phyloP scores from a whole-genome alignment of 805 yeast genomes.

The Hanseniaspora clermontiae region DNA sequence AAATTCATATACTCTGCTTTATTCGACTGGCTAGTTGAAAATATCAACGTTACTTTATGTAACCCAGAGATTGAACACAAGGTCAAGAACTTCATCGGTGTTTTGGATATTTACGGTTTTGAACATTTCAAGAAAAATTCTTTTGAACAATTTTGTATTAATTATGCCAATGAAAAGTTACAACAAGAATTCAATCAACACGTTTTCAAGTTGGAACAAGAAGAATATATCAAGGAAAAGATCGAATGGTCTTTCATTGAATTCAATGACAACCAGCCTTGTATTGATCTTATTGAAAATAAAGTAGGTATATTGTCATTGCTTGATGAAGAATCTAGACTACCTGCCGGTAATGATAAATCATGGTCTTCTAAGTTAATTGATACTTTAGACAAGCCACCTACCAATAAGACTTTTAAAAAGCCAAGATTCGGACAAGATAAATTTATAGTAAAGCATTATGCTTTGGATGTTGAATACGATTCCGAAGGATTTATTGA shows the following conservation, averaged over 20 bases:
- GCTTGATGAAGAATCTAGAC: constrained; percentile 86
- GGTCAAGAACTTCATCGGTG: constrained; percentile 76
- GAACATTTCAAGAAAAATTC: constrained; percentile 91
- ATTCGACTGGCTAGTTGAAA: constrained; percentile 88
- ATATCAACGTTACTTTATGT: constrained; percentile 70
- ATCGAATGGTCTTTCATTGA: constrained; percentile 96
- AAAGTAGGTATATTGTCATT: constrained; percentile 77
- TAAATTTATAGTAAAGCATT: constrained; percentile 81
- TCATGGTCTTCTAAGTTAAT: constrained; percentile 86
- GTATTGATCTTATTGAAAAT: constrained; percentile 82
- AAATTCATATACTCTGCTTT: constrained; percentile 84
- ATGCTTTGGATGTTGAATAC: constrained; percentile 86
- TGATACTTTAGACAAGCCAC: constrained; percentile 67
- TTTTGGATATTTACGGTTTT: constrained; percentile 91
- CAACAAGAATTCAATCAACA: constrained; percentile 97
- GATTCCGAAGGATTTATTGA: constrained; percentile 92
- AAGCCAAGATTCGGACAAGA: constrained; percentile 91
- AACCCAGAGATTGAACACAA: constrained; percentile 52
- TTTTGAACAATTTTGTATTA: constrained; percentile 94
- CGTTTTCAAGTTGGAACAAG: constrained; percentile 92
- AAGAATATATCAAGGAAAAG: constrained; percentile 81
- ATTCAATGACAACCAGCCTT: constrained; percentile 92
- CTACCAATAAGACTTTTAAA: constrained; percentile 63
- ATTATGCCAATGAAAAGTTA: constrained; percentile 89
- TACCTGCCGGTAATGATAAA: constrained; percentile 87